Percentiles rank a stretch among this genome's conserved stretches.
These are phyloP conservation scores for Passalora sequoiae DNA, from an alignment of 2,329 filamentous ascomycete genomes.

Conservation along the genomic window DNA sequence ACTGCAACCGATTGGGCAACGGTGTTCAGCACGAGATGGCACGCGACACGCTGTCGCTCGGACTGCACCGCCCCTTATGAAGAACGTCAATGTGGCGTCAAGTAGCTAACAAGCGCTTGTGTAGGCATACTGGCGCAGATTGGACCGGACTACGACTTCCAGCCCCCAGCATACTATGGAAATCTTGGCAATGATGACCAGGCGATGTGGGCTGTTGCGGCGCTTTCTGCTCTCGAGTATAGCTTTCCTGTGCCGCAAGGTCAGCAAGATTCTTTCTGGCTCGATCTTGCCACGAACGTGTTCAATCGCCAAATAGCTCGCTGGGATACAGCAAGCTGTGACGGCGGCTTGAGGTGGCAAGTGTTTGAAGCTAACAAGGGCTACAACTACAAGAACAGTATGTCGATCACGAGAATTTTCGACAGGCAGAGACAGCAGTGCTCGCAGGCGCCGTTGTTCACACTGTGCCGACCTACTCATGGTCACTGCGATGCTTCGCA, in stretches of 20 bases:
- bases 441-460: too few species aligned
- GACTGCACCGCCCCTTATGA: too few species aligned
- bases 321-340: slow-evolving; percentile 64
- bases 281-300: slow-evolving; percentile 70
- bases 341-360: slow-evolving; percentile 78
- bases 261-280: slow-evolving; percentile 56
- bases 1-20: too few species aligned
- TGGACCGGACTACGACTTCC: slow-evolving; percentile 40
- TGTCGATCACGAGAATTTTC: too few species aligned
- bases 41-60: too few species aligned
- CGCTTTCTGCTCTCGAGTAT: slow-evolving; percentile 71
- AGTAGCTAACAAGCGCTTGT: too few species aligned
- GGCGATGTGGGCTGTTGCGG: slow-evolving; percentile 81
- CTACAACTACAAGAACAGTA: slow-evolving; percentile 54
- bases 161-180: slow-evolving; percentile 35
- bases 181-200: slow-evolving; percentile 51
- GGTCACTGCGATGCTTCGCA: too few species aligned
- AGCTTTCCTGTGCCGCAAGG: slow-evolving; percentile 61
- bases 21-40: too few species aligned
- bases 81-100: too few species aligned
- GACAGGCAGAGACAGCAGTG: too few species aligned
- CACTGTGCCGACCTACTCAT: too few species aligned
- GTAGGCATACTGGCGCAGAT: slow-evolving; percentile 42
- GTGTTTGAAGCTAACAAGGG: slow-evolving; percentile 72
- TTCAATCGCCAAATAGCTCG: slow-evolving; percentile 71